Evolutionary conservation across 2,329 filamentous ascomycete species (phyloP).

Genomic region (Ascochyta rabiei): DNA sequence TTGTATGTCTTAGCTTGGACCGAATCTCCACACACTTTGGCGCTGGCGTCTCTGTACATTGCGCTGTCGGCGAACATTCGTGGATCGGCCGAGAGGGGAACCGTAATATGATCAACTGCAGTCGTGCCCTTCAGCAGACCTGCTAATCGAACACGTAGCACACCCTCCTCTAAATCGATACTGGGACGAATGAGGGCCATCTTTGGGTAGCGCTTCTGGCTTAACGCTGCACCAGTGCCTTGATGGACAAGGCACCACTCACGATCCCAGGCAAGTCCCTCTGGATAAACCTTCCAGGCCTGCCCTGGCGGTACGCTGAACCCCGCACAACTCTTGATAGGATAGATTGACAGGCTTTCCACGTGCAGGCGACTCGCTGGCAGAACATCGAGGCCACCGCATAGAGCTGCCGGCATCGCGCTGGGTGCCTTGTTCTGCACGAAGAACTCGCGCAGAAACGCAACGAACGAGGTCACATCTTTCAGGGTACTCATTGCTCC

Average conservation of each 20-base stretch:
- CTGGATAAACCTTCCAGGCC: slow-evolving; percentile 76
- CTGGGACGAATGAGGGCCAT: slow-evolving; percentile 84
- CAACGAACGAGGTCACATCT: slow-evolving; percentile 75
- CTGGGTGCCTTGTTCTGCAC: slow-evolving; percentile 36
- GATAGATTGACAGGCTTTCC: slow-evolving; percentile 70
- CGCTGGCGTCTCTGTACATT: slow-evolving; percentile 54
- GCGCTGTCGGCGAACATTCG: slow-evolving; percentile 56
- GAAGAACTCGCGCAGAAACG: slow-evolving; percentile 65
- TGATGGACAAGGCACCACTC: slow-evolving; percentile 95
- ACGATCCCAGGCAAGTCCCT: slow-evolving; percentile 91
- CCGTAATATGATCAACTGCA: slow-evolving; percentile 46
- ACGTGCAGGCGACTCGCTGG: slow-evolving; percentile 48
- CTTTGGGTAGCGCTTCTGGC: slow-evolving; percentile 83
- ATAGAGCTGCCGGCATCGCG: slow-evolving; percentile 27
- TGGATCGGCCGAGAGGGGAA: slow-evolving; percentile 72
- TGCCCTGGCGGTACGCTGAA: slow-evolving; percentile 69
- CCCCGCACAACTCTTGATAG: slow-evolving; percentile 91
- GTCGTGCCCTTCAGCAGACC: slow-evolving; percentile 44
- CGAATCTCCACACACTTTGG: slow-evolving; percentile 82
- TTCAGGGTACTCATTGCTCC: slow-evolving; percentile 84
- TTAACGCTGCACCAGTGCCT: slow-evolving; percentile 82
- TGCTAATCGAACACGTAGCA: slow-evolving; percentile 66
- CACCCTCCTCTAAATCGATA: slow-evolving; percentile 71
- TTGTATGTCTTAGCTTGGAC: slow-evolving; percentile 75
- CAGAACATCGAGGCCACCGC: slow-evolving; percentile 32